Base-by-base conservation (phyloP, 208 protist species). In the Blastocrithidia nonstop region DNA sequence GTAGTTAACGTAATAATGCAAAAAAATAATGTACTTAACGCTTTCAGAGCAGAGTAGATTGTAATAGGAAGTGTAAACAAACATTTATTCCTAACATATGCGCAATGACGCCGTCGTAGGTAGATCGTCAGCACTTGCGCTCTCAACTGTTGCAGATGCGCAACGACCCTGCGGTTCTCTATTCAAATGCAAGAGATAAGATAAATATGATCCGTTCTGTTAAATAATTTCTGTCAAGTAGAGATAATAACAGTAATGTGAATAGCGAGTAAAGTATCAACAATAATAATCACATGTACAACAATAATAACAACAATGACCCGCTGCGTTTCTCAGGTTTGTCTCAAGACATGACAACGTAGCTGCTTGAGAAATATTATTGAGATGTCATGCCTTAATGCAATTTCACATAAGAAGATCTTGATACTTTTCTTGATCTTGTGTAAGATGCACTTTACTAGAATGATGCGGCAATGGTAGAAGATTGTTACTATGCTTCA, bases 121-220 rank as follows among this genome's bases (percentile, higher is more conserved):
- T 29, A 26, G 17, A 50, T 29, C 55, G 55, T 2, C 17, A 50
- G 5, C 56, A 72, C 50, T 57, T 89, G n/a, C 73, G 79, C 3
- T 36, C 60, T 17, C 79, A 88, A 27, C 60, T 88, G 11, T 24
- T 88, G 5, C 47, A 64, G 3, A 80, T 84, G 69, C 80, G 71
- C 1, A 36, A 57, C 13, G 75, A 89, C 37, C 72, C 74, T 0
- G 74, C 74, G 0, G 66, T 78, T 36, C 53, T 72, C 7, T 85
- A 84, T 55, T 54, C 70, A n/a, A 76, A 77, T 28, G 54, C 69
- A 1, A 57, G 80, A 1, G 70, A 67, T 24, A 36, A 35, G 1
- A 41, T 47, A 11, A 74, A 61, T 13, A 63, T 82, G 15, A 31
- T 44, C n/a, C 37, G 54, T 27, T 60, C 55, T 25, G 33, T 61